Evolutionary conservation across 768 basidiomycete species (phyloP).

Genomic region (Zangia roseola): DNA sequence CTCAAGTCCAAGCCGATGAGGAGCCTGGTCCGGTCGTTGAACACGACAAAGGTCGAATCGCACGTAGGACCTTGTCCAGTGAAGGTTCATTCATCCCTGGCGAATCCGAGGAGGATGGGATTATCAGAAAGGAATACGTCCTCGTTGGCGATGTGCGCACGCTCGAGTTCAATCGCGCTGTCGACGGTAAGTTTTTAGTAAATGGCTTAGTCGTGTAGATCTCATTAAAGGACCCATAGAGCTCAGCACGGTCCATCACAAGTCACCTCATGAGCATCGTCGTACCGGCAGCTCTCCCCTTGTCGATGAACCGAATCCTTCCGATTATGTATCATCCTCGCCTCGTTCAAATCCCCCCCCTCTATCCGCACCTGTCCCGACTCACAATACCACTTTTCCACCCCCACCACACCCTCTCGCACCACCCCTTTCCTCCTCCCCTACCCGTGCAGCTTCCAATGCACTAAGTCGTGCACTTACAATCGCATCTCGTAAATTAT

Average conservation of each 20-base stretch:
- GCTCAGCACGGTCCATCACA: slow-evolving; percentile 57
- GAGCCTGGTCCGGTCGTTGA: slow-evolving; percentile 6
- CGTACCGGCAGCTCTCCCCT: slow-evolving; percentile 48
- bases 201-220: background rate
- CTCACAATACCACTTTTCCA: slow-evolving; percentile 58
- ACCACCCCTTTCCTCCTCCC: slow-evolving; percentile 65
- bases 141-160: slow-evolving; percentile 87
- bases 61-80: slow-evolving; percentile 40
- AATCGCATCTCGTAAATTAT: slow-evolving; percentile 79
- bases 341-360: slow-evolving; percentile 25
- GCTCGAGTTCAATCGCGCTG: slow-evolving; percentile 87
- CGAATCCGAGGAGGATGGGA: slow-evolving; percentile 80
- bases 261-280: slow-evolving; percentile 58
- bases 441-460: slow-evolving; percentile 65
- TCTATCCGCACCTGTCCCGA: slow-evolving; percentile 20
- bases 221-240: slow-evolving; percentile 42
- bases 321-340: slow-evolving; percentile 34
- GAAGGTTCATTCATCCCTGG: slow-evolving; percentile 74
- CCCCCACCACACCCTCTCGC: slow-evolving; percentile 52
- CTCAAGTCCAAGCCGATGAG: slow-evolving; percentile 14
- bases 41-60: slow-evolving; percentile 14
- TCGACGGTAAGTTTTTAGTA: slow-evolving; percentile 67
- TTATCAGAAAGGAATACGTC: slow-evolving; percentile 86
- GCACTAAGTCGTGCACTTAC: slow-evolving; percentile 78
- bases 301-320: slow-evolving; percentile 41